Conservation (phyloP, 352 stramenopile species). For the Pythium vanterpoolii region DNA sequence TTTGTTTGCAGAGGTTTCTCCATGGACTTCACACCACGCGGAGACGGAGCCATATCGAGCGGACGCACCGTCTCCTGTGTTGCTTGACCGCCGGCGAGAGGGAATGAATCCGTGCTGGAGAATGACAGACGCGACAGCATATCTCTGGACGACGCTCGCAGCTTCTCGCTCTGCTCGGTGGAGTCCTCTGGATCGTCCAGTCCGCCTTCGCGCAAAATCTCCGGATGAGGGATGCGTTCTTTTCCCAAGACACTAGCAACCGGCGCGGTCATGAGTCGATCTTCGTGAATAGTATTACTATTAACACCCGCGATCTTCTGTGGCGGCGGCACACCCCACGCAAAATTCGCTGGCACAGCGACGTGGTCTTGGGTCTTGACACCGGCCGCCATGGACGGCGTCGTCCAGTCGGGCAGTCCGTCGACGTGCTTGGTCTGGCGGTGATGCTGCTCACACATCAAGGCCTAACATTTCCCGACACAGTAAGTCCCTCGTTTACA, state of each 20-base stretch:
- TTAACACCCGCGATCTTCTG: not conserved
- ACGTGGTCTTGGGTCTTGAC: constrained; percentile 23
- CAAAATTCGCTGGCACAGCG: constrained; percentile 43
- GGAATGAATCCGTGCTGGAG: not conserved
- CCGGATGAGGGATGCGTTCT: not conserved
- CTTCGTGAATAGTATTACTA: not conserved
- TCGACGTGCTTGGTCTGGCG: constrained; percentile 41
- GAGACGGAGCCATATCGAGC: not conserved
- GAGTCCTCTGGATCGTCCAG: not conserved
- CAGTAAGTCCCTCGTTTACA: not conserved
- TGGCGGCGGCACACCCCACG: constrained; percentile 27
- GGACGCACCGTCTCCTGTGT: not conserved
- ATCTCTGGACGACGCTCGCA: constrained; percentile 12
- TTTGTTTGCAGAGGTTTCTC: not conserved
- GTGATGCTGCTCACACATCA: constrained; percentile 56
- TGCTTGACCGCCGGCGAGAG: not conserved
- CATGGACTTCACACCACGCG: not conserved
- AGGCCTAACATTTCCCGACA: constrained; percentile 23
- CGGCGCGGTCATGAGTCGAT: not conserved
- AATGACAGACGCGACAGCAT: constrained; percentile 15
- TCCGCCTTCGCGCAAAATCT: not conserved
- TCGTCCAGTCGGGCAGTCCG: constrained; percentile 45
- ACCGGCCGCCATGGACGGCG: constrained; percentile 33
- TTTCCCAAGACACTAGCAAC: not conserved
- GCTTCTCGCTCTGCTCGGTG: not conserved